Base-by-base conservation (phyloP, 2,329 filamentous ascomycete species). In the Samsoniella hepiali region DNA sequence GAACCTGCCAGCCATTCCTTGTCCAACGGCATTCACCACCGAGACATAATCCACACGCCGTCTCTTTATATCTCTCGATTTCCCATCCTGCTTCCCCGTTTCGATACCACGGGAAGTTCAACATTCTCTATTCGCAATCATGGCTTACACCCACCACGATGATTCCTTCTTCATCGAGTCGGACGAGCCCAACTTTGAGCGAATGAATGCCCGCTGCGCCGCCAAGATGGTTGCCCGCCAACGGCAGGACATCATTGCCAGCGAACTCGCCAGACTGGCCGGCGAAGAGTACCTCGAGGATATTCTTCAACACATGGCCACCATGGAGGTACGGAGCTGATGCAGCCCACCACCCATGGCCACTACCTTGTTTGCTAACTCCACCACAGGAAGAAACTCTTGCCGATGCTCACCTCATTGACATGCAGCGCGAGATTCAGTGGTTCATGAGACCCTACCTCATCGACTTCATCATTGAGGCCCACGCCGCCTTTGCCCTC, bases 381-480 rank as follows among this genome's bases (percentile, higher is more conserved):
- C 17, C 2, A 8, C 31, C 50, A 62, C 53, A 86, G 84, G 85
- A 89, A 72, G 90, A 96, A 78, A 98, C 95, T 34, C 82, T 98
- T 68, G 91, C 95, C 61, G 95, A 99, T 77, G 94, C 96, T 75
- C 94, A 94, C 76, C 93, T 96, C 42, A 99, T 99, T 76, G 95
- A 99, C 76, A 97, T 98, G 78, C 95, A 99, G 79, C 93, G 93
- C 68, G 95, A 99, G 83, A 98, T 99, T 67, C 93, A 98, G 75
- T 99, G 95, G 95, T 98, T 96, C 79, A 99, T 99, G 95, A 84
- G 95, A 71, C 95, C 95, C 0, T 98, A 97, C 77, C 88, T 99
- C 42, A 91, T 99, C 74, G 95, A 99, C 81, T 99, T 99, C 79
- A 86, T 99, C 69, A 90, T 98, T 71, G 95, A 99, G 84, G 95